A percentile compares a stretch with the other conserved stretches of the same genome.
Conservation (phyloP, 2,329 filamentous ascomycete species). For the Curvularia lunata region DNA sequence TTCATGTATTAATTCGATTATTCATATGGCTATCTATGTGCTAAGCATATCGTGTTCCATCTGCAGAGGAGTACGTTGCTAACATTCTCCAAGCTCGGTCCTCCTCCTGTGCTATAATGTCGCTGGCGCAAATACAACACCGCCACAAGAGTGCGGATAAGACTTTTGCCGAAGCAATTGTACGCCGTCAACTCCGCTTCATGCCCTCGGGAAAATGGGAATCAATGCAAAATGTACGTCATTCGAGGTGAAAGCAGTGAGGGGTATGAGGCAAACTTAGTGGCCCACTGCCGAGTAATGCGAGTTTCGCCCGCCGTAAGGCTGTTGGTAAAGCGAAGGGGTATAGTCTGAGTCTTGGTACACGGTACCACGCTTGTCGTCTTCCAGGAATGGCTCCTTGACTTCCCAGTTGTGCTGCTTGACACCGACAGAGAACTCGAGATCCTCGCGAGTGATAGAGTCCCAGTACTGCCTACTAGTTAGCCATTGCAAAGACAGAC, state of each 20-base stretch:
- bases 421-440: slow-evolving; percentile 96
- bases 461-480: slow-evolving; percentile 82
- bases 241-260: slow-evolving; percentile 6
- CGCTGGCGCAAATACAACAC: not conserved
- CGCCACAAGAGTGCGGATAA: slow-evolving; percentile 1
- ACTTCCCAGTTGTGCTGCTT: slow-evolving; percentile 98
- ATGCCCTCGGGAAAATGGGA: slow-evolving; percentile 10
- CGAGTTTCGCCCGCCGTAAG: slow-evolving; percentile 38
- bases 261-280: slow-evolving; percentile 16
- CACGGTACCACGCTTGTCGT: slow-evolving; percentile 79
- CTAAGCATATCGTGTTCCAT: slow-evolving; percentile 14
- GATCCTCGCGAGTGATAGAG: slow-evolving; percentile 96
- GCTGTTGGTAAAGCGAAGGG: slow-evolving; percentile 53
- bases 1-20: not conserved
- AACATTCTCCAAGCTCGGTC: not conserved
- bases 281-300: slow-evolving; percentile 46
- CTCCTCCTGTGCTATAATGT: slow-evolving; percentile 1
- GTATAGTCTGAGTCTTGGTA: slow-evolving; percentile 71
- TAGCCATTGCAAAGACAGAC: slow-evolving; percentile 15
- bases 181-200: slow-evolving; percentile 21
- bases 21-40: slow-evolving; percentile 30
- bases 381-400: slow-evolving; percentile 79
- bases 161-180: slow-evolving; percentile 4
- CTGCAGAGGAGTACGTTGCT: slow-evolving; percentile 1
- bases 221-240: slow-evolving; percentile 12